phyloP scores from a whole-genome alignment of 352 stramenopile species.

The Phytophthora hibernalis region DNA sequence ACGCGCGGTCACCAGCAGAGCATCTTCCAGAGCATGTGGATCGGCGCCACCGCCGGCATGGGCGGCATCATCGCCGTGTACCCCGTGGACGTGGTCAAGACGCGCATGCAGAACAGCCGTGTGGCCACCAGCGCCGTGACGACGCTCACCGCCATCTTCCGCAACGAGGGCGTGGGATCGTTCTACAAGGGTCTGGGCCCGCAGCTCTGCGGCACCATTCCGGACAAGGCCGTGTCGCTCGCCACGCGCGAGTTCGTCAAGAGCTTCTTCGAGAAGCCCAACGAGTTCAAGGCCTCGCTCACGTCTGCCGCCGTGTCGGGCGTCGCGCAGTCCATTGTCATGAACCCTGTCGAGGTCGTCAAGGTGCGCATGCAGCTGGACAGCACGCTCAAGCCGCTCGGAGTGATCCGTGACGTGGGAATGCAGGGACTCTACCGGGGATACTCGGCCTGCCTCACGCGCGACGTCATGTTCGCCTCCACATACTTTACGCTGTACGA shows the following conservation, averaged over 20 bases:
- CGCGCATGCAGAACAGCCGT: conserved; percentile 81
- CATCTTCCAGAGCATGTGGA: conserved; percentile 83
- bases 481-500: conserved; percentile 88
- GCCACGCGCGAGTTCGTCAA: conserved; percentile 84
- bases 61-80: conserved; percentile 85
- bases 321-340: conserved; percentile 78
- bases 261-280: conserved; percentile 74
- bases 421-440: conserved; percentile 73
- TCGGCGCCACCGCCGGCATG: conserved; percentile 81
- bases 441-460: conserved; percentile 73
- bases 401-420: conserved; percentile 70
- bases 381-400: conserved; percentile 59
- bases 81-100: conserved; percentile 87
- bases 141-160: conserved; percentile 66
- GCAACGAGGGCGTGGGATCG: conserved; percentile 63
- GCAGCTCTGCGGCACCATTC: conserved; percentile 77
- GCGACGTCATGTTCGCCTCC: conserved; percentile 80
- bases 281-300: conserved; percentile 76
- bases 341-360: conserved; percentile 87
- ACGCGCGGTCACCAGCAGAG: conserved; percentile 49
- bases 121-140: conserved; percentile 63
- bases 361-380: conserved; percentile 89
- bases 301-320: conserved; percentile 72
- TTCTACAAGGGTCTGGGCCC: conserved; percentile 85
- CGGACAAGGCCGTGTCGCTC: conserved; percentile 84